Percentiles rank a stretch among this genome's conserved stretches.
Conservation (phyloP, 164 flowering plant species). For the Annona squamosa region DNA sequence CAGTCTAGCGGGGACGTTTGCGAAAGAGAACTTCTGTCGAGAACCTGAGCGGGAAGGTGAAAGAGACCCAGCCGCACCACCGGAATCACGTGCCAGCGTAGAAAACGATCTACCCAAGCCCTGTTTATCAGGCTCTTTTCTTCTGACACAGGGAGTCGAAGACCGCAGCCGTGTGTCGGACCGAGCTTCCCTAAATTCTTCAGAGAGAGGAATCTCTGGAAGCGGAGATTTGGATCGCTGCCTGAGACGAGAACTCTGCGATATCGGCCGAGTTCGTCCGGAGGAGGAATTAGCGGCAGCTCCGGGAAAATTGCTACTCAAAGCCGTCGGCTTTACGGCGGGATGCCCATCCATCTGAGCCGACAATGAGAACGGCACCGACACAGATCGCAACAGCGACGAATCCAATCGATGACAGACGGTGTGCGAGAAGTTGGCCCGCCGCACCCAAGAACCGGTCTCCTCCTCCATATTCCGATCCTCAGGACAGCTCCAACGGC, state of each 20-base stretch:
- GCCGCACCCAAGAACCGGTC: conserved; percentile 68
- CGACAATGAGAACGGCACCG: conserved; percentile 11
- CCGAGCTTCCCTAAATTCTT: conserved; percentile 68
- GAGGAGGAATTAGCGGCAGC: conserved; percentile 8
- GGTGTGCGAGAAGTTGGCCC: conserved; percentile 69
- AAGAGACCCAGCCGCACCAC: conserved; percentile 10
- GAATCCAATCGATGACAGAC: conserved; percentile 57
- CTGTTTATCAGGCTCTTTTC: conserved; percentile 38
- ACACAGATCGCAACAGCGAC: conserved; percentile 25
- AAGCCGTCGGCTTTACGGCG: conserved; percentile 20
- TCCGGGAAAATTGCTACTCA: conserved; percentile 21
- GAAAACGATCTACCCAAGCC: conserved; percentile 21
- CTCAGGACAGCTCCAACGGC: background rate
- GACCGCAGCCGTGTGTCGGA: conserved; percentile 41
- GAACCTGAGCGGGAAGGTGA: background rate
- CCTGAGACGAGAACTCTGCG: conserved; percentile 17
- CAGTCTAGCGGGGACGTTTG: conserved; percentile 37
- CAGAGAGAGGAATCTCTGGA: conserved; percentile 41
- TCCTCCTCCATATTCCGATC: conserved; percentile 45
- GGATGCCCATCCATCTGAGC: conserved; percentile 18
- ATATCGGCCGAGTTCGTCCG: background rate
- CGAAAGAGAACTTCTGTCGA: conserved; percentile 33
- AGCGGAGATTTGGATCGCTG: conserved; percentile 64
- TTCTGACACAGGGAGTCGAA: conserved; percentile 56
- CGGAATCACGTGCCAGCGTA: conserved; percentile 22